A percentile compares a stretch with the other conserved stretches of the same genome.
phyloP scores from a whole-genome alignment of 495 filamentous ascomycete genomes.

The Achaetomiella virescens region DNA sequence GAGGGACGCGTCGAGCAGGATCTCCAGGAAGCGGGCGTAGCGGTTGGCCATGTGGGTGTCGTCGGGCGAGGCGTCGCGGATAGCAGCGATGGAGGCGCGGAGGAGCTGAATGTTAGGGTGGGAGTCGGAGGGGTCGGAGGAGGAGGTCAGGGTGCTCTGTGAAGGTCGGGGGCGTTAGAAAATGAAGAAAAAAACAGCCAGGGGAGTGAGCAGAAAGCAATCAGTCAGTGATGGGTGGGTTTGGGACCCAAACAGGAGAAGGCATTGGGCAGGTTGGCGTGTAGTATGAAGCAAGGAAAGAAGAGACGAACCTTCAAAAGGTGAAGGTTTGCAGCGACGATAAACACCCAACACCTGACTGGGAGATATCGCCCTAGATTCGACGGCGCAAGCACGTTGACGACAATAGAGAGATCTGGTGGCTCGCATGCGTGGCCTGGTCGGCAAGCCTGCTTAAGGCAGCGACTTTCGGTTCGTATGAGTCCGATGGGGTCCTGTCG shows the following conservation, averaged over 20 bases:
- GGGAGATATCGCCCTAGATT: neutral
- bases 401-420: neutral
- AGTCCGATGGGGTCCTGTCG: neutral
- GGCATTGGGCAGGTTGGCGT: too few relatives aligned
- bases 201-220: too few relatives aligned
- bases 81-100: neutral
- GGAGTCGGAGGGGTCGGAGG: neutral
- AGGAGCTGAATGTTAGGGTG: neutral
- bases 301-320: neutral
- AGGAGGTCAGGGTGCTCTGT: neutral
- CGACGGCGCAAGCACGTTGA: neutral
- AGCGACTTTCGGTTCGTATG: neutral
- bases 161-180: neutral
- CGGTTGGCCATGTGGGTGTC: neutral
- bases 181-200: neutral
- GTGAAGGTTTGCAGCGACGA: neutral
- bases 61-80: neutral
- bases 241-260: too few relatives aligned
- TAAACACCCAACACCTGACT: neutral
- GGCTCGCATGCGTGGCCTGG: neutral
- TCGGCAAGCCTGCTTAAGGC: neutral
- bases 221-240: too few relatives aligned
- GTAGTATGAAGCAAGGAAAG: too few relatives aligned
- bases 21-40: neutral
- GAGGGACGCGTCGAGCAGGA: neutral